Conservation (phyloP, 1,284 basidiomycete genomes). For the Calocybe gambosa region DNA sequence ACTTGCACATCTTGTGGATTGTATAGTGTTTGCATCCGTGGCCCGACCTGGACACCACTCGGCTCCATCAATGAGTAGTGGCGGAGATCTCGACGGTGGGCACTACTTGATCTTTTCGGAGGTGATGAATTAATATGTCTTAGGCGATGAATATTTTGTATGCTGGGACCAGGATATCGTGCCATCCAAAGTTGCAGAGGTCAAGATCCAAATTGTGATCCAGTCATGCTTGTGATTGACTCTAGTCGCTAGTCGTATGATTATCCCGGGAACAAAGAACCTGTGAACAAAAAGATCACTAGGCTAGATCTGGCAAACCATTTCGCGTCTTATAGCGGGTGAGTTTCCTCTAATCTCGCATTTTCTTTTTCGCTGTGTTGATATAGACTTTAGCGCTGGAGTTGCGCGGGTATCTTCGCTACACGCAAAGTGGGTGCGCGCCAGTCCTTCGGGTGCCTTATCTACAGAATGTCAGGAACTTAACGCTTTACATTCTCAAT, state of each 20-base stretch:
- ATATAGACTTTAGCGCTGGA: slow-evolving; percentile 35
- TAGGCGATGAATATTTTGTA: slow-evolving; percentile 60
- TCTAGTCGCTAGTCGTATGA: slow-evolving; percentile 46
- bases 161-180: slow-evolving; percentile 63
- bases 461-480: slow-evolving; percentile 61
- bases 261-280: slow-evolving; percentile 56
- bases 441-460: slow-evolving; percentile 50
- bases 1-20: slow-evolving; percentile 54
- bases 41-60: slow-evolving; percentile 50
- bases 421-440: slow-evolving; percentile 53
- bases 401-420: slow-evolving; percentile 49
- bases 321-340: slow-evolving; percentile 62
- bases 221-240: background rate
- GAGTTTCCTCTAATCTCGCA: slow-evolving; percentile 11
- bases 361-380: background rate
- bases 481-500: slow-evolving; percentile 61
- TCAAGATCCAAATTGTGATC: slow-evolving; percentile 17
- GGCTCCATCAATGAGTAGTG: slow-evolving; percentile 64
- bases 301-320: slow-evolving; percentile 53
- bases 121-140: background rate
- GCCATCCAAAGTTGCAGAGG: slow-evolving; percentile 48
- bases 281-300: slow-evolving; percentile 37
- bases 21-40: slow-evolving; percentile 57
- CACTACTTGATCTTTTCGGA: background rate
- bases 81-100: slow-evolving; percentile 54